Evolutionary conservation across 495 filamentous ascomycete genomes (phyloP), one percentile per base, ranked within the genome.

Genomic region (Astrothelium subdiscretum): DNA sequence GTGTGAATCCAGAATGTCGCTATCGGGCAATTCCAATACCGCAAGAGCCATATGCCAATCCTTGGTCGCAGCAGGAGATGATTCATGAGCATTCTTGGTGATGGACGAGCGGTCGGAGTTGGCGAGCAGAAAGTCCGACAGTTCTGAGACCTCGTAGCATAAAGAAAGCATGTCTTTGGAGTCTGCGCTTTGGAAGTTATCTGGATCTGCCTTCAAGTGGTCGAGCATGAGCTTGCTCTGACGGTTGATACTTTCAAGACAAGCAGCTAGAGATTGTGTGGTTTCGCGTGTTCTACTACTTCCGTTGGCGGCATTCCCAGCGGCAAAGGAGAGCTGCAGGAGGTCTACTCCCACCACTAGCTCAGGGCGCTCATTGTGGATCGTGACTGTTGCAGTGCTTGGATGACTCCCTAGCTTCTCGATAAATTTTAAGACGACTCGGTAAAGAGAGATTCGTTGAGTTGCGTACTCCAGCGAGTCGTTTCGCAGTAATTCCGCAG

Each of bases 31-130:
- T 2, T 76, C 75, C n/a, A 60, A 57, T 10, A 79, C 58, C 29
- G 72, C 74, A 59, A 78, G 65, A 4, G 71, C 63, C 40, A 67
- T 69, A 52, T 79, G 75, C 71, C 73, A 81, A 18, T 20, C 42
- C 35, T 2, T 62, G 62, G 63, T 63, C 62, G 31, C 51, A n/a
- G 1, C 58, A 32, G 48, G 44, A 63, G 13, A 62, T 31, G 12
- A 26, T 24, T 27, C 59, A 48, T 61, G 42, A 62, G 13, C 31
- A 13, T 62, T 48, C 15, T 29, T 32, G 4, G 29, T 62, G 59
- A 32, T 24, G 3, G 18, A 43, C 10, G 31, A 60, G 58, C 24
- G 58, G 13, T 12, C 32, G n/a, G 63, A 64, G 32, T 60, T 65
- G 2, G 31, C 32, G 22, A 64, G 38, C 18, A 67, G 54, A 31